Percentiles rank a stretch among this genome's conserved stretches.
phyloP scores from a whole-genome alignment of 257 asterid genomes.

The Jacaranda mimosifolia region DNA sequence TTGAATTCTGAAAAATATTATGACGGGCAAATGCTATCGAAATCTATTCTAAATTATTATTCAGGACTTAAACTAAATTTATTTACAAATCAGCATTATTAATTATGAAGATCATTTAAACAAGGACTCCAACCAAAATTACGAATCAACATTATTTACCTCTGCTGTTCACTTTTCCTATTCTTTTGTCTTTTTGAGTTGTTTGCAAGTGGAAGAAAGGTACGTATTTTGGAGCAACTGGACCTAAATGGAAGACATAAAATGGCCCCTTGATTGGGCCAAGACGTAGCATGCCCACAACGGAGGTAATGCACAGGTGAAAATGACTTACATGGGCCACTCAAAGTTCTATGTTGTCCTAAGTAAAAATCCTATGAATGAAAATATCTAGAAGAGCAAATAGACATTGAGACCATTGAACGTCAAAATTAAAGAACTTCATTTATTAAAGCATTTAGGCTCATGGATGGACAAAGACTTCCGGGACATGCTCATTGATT shows the following conservation, averaged over 20 bases:
- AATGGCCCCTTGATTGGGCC: slow-evolving; percentile 2
- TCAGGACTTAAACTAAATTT: too few species aligned
- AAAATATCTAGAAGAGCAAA: background rate
- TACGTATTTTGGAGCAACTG: background rate
- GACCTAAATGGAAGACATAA: background rate
- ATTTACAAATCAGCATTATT: too few species aligned
- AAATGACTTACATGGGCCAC: background rate
- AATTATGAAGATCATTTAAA: too few species aligned
- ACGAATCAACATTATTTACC: too few species aligned
- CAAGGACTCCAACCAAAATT: too few species aligned
- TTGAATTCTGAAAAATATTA: too few species aligned
- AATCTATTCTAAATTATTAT: too few species aligned
- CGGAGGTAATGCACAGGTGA: background rate
- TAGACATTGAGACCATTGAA: background rate
- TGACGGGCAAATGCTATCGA: too few species aligned
- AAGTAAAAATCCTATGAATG: background rate
- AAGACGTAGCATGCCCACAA: background rate
- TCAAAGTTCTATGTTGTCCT: background rate
- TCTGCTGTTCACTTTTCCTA: too few species aligned
- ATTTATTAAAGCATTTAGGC: background rate
- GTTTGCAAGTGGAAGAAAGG: background rate
- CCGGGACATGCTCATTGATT: background rate
- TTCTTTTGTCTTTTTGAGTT: background rate
- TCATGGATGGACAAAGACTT: background rate
- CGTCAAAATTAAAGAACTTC: background rate